These are phyloP conservation scores for Dispira simplex DNA, from an alignment of 192 early-diverging fungal genomes.

Conservation along the genomic window DNA sequence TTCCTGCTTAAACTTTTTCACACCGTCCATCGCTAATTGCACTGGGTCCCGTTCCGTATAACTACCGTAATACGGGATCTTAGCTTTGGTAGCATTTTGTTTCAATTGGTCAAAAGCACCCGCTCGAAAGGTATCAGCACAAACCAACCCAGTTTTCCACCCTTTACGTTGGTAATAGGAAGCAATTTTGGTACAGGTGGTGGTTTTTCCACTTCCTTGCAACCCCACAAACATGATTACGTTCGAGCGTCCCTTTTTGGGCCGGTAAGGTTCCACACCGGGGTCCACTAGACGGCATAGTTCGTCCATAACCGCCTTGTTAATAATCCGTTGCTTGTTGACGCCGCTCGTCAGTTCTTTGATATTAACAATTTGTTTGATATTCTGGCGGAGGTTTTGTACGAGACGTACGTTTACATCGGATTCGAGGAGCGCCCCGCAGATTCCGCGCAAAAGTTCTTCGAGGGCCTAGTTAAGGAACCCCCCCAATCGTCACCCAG, in stretches of 20 bases:
- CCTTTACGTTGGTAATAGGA: slow-evolving; percentile 87
- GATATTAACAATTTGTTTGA: slow-evolving; percentile 65
- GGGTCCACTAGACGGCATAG: slow-evolving; percentile 76
- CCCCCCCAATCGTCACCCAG: neutral
- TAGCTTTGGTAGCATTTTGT: slow-evolving; percentile 95
- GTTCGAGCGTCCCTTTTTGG: slow-evolving; percentile 68
- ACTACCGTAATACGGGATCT: slow-evolving; percentile 89
- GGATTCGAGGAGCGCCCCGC: slow-evolving; percentile 70
- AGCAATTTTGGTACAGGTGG: slow-evolving; percentile 91
- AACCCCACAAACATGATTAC: slow-evolving; percentile 96
- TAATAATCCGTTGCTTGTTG: slow-evolving; percentile 78
- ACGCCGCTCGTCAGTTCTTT: slow-evolving; percentile 65
- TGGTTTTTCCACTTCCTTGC: slow-evolving; percentile 93
- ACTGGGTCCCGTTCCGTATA: slow-evolving; percentile 92
- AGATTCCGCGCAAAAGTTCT: slow-evolving; percentile 71
- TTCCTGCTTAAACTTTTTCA: slow-evolving; percentile 82
- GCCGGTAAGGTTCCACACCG: slow-evolving; percentile 69
- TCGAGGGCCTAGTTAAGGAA: slow-evolving; percentile 38
- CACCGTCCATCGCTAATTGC: slow-evolving; percentile 78
- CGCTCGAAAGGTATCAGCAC: slow-evolving; percentile 93
- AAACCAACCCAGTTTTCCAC: slow-evolving; percentile 83
- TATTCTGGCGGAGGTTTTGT: slow-evolving; percentile 63
- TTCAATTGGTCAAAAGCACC: slow-evolving; percentile 98
- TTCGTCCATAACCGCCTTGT: slow-evolving; percentile 86
- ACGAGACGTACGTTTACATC: slow-evolving; percentile 89